Base-by-base conservation (phyloP, 1,284 basidiomycete species). In the Fomes fomentarius region DNA sequence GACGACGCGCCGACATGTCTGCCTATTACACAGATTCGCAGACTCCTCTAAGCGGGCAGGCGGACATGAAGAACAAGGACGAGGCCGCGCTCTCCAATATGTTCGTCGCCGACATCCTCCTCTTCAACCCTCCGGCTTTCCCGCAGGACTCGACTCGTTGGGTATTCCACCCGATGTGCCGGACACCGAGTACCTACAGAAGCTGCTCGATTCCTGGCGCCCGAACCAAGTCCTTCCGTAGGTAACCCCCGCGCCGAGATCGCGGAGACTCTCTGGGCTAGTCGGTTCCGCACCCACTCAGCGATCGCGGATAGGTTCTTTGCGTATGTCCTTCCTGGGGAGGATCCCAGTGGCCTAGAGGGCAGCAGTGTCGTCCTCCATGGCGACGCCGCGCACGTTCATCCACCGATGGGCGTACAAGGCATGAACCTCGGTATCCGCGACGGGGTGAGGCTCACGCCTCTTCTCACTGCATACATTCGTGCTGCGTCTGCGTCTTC, bases 351-450 rank as follows among this genome's bases (percentile, higher is more conserved):
- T 9, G 44, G 17, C n/a, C 41, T 22, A 4, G 33, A 14, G 34
- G 61, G 65, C 38, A 65, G 63, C 2, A 55, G 54, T 8, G 46
- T 68, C n/a, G 14, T 58, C 6, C 68, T 79, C 26, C 39, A 76
- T 1, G 78, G 77, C 0, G 78, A 79, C 52, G 76, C 78, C 0
- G 77, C 74, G 17, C 77, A 79, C 57, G 71, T 76, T 37, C 77
- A 79, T 43, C 71, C 77, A 0, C 78, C 78, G 0, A 70, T 69
- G 1, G 78, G 77, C 17, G 77, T 76, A 1, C 77, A 80, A 60
- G 77, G 77, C 6, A 75, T 79, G 77, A 79, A 80, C 56, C 74
- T 79, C 35, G 76, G 77, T 5, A 49, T 79, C 17, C 70, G 78
- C 7, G 78, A 79, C 50, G 75, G 70, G 0, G 45, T 76, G 14